Evolutionary conservation across 2,329 filamentous ascomycete species (phyloP), one percentile per base, ranked within the genome.

Genomic region (Colletotrichum karsti): DNA sequence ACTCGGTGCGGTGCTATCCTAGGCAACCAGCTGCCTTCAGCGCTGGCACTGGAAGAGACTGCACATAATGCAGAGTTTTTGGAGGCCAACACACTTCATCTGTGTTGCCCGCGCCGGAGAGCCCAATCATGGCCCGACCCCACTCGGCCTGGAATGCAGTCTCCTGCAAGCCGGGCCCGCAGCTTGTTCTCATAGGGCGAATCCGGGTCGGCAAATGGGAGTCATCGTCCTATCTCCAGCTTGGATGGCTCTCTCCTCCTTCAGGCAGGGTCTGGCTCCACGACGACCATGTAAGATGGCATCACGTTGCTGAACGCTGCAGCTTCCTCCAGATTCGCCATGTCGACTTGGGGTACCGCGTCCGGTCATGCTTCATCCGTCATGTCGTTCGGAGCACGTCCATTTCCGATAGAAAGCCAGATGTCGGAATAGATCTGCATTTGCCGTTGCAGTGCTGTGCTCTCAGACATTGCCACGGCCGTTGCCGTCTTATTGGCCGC

Each of bases 61-160:
- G 55, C 50, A 28, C 56, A 44, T 12, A 26, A 51, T 63, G 57
- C 60, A 65, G 33, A 39, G 33, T 35, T 30, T 55, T 35, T 54
- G 18, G 51, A 69, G 69, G 65, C 71, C 71, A 73, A 59, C 73
- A 64, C 70, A 72, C 58, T 54, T 58, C 39, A 73, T 56, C 73
- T 64, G 68, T 70, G 55, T 54, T 56, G 44, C 10, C 51, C 46
- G 22, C 57, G 46, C 70, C 46, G 54, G 41, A 44, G 56, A 67
- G 53, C 63, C 69, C 67, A 69, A 72, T 70, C 72, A 67, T 69
- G 69, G 71, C 73, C 71, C 72, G 72, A 72, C 69, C n/a, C 69
- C 61, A 50, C 70, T 62, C 57, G 69, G 60, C 63, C 46, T 70
- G 70, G 69, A 73, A 73, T 74, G 72, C 71, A 73, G 69, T 64